Evolutionary conservation across 2,329 filamentous ascomycete genomes (phyloP).

Genomic region (Ophiocordyceps camponoti-rufipedis): DNA sequence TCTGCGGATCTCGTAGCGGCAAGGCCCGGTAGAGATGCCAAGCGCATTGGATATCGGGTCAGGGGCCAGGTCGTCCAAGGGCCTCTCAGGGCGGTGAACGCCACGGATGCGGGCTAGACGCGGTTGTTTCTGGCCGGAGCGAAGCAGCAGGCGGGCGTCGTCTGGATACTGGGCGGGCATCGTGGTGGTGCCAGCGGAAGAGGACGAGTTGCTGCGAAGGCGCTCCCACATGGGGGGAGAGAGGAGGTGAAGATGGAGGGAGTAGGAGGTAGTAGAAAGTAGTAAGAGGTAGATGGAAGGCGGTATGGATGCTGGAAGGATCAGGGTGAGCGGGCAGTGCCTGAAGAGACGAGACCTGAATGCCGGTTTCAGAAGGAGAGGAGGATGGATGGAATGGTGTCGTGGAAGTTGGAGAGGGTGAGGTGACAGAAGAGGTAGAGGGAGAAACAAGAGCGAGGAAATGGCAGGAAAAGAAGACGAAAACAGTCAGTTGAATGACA

Average conservation of each 20-base stretch:
- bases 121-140: not conserved
- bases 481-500: no score
- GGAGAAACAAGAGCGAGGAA: no score
- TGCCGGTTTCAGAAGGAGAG: no score
- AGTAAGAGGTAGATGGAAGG: not conserved
- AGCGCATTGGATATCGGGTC: conserved; percentile 7
- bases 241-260: no score
- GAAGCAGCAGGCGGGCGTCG: not conserved
- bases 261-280: not conserved
- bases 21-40: conserved; percentile 8
- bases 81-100: not conserved
- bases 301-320: not conserved
- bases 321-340: not conserved
- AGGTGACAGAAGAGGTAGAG: no score
- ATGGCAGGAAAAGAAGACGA: no score
- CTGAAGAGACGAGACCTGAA: no score
- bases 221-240: not conserved
- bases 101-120: conserved; percentile 1
- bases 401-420: no score
- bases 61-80: not conserved
- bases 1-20: conserved; percentile 12
- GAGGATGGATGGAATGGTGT: no score
- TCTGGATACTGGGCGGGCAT: not conserved
- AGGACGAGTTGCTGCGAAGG: not conserved
- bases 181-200: not conserved